These are phyloP conservation scores for Sclerotinia glacialis DNA, from an alignment of 2,329 filamentous ascomycete genomes.

Conservation along the genomic window DNA sequence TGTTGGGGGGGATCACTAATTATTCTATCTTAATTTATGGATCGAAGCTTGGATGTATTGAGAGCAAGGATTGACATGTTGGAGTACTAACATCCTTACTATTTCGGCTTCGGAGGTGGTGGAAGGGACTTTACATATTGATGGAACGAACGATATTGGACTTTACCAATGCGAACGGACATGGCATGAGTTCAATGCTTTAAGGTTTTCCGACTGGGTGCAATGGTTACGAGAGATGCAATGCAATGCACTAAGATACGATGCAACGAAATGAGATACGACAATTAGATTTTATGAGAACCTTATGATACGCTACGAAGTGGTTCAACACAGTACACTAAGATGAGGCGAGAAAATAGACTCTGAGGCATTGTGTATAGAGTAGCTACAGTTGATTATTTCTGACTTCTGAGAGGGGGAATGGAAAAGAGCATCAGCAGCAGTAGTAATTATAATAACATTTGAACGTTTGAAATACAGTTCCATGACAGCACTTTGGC, in stretches of 20 bases:
- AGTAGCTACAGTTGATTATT: not conserved
- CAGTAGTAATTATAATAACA: not conserved
- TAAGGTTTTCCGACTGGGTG: not conserved
- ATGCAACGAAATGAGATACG: not conserved
- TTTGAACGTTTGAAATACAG: not conserved
- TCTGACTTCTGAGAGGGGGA: not conserved
- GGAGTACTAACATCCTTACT: not conserved
- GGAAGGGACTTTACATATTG: not conserved
- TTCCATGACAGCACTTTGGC: not conserved
- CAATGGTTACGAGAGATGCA: not conserved
- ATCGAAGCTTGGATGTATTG: constrained; percentile 6
- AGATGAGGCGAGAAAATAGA: not conserved
- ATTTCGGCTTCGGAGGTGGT: not conserved
- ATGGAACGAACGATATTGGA: not conserved
- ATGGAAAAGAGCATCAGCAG: not conserved
- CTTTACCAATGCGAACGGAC: not conserved
- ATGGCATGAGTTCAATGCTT: not conserved
- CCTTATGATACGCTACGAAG: not conserved
- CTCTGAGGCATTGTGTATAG: not conserved
- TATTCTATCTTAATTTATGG: not conserved
- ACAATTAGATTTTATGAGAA: constrained; percentile 5
- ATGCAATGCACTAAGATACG: not conserved
- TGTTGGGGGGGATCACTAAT: not conserved
- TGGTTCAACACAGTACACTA: not conserved
- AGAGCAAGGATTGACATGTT: constrained; percentile 5